phyloP scores from a whole-genome alignment of 176 grass and related monocot genomes.

The Avena insularis region DNA sequence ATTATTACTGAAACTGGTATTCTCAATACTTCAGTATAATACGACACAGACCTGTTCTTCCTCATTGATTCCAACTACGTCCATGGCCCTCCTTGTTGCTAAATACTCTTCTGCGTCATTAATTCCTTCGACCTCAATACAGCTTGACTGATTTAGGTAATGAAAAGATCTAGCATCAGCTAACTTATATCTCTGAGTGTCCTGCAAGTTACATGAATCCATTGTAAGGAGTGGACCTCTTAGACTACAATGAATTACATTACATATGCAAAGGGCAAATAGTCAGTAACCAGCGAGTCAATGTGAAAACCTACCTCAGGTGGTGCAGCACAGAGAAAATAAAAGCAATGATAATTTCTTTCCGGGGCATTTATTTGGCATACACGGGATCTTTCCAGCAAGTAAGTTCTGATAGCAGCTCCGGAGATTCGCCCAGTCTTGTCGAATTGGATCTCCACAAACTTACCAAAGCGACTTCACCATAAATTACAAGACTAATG shows the following conservation, averaged over 20 bases:
- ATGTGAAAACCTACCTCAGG: constrained; percentile 66
- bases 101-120: constrained; percentile 98
- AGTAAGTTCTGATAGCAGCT: constrained; percentile 99
- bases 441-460: constrained; percentile 99
- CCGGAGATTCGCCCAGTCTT: constrained; percentile 95
- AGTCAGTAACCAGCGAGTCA: constrained; percentile 12
- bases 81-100: constrained; percentile 99
- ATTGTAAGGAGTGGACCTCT: constrained; percentile 19
- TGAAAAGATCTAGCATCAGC: constrained; percentile 76
- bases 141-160: constrained; percentile 96
- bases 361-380: constrained; percentile 98
- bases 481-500: constrained; percentile 39
- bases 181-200: constrained; percentile 81
- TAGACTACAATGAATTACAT: constrained; percentile 16
- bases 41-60: constrained; percentile 76
- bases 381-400: constrained; percentile 98
- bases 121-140: constrained; percentile 92
- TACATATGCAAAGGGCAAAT: neutral
- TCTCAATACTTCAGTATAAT: constrained; percentile 42
- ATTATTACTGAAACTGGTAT: constrained; percentile 36
- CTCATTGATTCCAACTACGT: constrained; percentile 98
- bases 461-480: constrained; percentile 97
- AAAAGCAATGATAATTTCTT: constrained; percentile 99
- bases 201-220: constrained; percentile 55
- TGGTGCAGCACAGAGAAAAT: constrained; percentile 90